These are phyloP conservation scores for Exophiala dermatitidis DNA, from an alignment of 2,329 filamentous ascomycete species.

Conservation along the genomic window DNA sequence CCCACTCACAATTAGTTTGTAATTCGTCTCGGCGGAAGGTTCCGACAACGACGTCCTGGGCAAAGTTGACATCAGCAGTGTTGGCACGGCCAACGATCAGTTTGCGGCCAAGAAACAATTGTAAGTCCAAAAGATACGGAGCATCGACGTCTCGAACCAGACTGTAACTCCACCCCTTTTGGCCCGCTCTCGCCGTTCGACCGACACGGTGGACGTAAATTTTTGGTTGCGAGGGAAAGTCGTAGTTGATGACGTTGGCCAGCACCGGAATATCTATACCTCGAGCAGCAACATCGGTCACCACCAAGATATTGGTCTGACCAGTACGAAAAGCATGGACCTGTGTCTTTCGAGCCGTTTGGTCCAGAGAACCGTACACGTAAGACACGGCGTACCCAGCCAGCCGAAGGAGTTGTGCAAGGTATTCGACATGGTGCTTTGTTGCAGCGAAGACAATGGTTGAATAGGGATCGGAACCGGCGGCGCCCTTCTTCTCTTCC, in stretches of 20 bases:
- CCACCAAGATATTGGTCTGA: constrained; percentile 80
- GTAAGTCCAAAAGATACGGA: constrained; percentile 86
- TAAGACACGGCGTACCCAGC: constrained; percentile 87
- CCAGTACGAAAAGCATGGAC: constrained; percentile 84
- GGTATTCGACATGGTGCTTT: constrained; percentile 95
- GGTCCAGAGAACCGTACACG: constrained; percentile 89
- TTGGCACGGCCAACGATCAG: constrained; percentile 65
- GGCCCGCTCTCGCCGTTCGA: constrained; percentile 87
- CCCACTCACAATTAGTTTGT: constrained; percentile 72
- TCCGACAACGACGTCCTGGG: constrained; percentile 78
- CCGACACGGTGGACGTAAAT: constrained; percentile 95
- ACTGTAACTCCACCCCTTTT: constrained; percentile 91
- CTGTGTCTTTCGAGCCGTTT: constrained; percentile 84
- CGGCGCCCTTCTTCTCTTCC: constrained; percentile 39
- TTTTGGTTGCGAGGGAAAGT: constrained; percentile 94
- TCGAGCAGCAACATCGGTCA: constrained; percentile 91
- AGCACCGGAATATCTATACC: constrained; percentile 96
- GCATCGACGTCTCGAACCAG: constrained; percentile 80
- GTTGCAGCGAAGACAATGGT: constrained; percentile 93
- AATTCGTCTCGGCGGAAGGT: constrained; percentile 64
- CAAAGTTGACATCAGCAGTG: constrained; percentile 58
- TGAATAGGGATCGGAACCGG: constrained; percentile 63
- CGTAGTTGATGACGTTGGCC: constrained; percentile 97
- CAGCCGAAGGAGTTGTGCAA: constrained; percentile 68
- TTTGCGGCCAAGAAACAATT: constrained; percentile 84